phyloP scores from a whole-genome alignment of 2,329 filamentous ascomycete species.

The Sporothrix sp. region DNA sequence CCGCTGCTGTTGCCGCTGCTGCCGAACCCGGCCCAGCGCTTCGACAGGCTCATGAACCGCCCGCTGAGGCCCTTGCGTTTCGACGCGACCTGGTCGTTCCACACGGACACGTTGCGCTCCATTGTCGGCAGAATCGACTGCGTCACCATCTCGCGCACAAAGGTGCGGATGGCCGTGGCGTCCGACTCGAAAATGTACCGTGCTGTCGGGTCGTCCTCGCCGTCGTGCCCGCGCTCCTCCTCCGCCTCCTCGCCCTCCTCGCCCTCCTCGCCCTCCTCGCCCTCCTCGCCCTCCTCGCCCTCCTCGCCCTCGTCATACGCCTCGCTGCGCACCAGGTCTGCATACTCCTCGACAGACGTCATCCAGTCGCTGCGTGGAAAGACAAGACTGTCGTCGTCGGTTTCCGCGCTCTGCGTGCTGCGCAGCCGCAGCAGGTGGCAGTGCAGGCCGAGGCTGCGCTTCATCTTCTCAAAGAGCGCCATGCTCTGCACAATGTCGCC shows the following conservation, averaged over 20 bases:
- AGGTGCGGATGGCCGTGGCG: conserved; percentile 73
- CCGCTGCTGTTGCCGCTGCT: conserved; percentile 31
- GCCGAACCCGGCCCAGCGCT: conserved; percentile 75
- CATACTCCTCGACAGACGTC: conserved; percentile 74
- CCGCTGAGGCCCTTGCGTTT: conserved; percentile 79
- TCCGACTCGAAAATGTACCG: conserved; percentile 89
- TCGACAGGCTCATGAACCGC: conserved; percentile 87
- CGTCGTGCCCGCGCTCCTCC: conserved; percentile 31
- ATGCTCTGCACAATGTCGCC: conserved; percentile 89
- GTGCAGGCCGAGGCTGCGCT: conserved; percentile 91
- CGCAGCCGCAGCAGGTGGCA: conserved; percentile 84
- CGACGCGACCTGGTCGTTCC: conserved; percentile 97
- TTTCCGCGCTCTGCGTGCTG: conserved; percentile 74
- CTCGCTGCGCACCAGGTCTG: conserved; percentile 56
- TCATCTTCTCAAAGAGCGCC: conserved; percentile 94
- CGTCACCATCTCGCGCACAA: conserved; percentile 88
- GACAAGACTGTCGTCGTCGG: conserved; percentile 81
- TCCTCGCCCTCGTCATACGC: neutral
- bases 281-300: conserved; percentile 57
- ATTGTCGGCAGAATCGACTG: conserved; percentile 93
- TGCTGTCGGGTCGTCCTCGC: conserved; percentile 54
- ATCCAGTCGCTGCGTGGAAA: conserved; percentile 82
- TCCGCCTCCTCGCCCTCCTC: conserved; percentile 56
- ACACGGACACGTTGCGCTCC: conserved; percentile 82
- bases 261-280: conserved; percentile 57